Evolutionary conservation across 768 basidiomycete genomes (phyloP), one percentile per base, ranked within the genome.

Genomic region (Lentinula sp.): DNA sequence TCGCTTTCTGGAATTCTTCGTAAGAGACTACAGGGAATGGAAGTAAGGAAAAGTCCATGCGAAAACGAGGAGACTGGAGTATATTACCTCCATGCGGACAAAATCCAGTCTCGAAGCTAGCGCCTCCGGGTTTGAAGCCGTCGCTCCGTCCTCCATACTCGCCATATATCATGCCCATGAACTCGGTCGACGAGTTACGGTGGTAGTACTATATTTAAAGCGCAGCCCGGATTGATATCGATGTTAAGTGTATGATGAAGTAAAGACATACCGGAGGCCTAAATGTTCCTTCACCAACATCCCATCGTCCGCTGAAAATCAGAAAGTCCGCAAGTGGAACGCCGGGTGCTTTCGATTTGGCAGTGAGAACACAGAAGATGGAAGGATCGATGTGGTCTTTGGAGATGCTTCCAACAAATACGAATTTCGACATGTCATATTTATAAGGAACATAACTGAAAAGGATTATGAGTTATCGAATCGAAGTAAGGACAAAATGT

Each of bases 361-460:
- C 86, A 1, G 85, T 88, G 62, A 88, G 80, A 52, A 87, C 83
- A 62, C 85, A 86, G 74, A 87, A 86, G 64, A 85, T 81, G 9
- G 84, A 85, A 0, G 86, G 86, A 67, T 87, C 86, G 68, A 87
- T 83, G 69, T 88, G 87, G 68, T 88, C 87, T 65, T 79, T 83
- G 41, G 83, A 81, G 66, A 87, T 84, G 62, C 81, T 83, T 16
- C 86, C 86, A 54, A 87, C 83, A 64, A 78, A 77, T 62, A 81
- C 73, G 70, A 86, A 87, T 69, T 85, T 85, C 70, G 83, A 83
- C 71, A 86, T 66, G 9, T 80, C 83, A 64, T 87, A 87, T 70
- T 87, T 87, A 75, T 82, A 86, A 0, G 85, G 85, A 6, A 85
- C 81, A 66, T 86, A 86, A 71, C 84, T 85, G 56, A 32, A 36